Base-by-base conservation (phyloP, 306 rosid species). In the Quercus variabilis region DNA sequence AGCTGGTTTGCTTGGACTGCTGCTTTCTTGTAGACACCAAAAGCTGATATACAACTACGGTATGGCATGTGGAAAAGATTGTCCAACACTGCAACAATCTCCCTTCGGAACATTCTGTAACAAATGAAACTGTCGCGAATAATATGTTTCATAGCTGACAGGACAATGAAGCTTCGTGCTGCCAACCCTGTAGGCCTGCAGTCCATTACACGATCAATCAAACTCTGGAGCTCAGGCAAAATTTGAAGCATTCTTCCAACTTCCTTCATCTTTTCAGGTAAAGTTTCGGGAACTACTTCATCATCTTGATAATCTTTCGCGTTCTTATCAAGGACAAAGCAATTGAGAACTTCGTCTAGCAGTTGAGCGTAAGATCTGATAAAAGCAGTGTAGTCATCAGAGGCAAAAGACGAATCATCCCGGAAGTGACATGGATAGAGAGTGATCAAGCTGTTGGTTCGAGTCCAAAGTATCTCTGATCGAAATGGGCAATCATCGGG, bases 31-130 rank as follows among this genome's bases (percentile, higher is more conserved):
- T 89, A 89, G 25, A 91, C 82, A 3, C 70, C 81, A 25, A 92
- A 89, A 5, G 97, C 91, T 2, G 85, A 79, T 20, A 79, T 31
- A 52, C 87, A 75, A 70, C 86, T 88, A 28, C 82, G 30, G 35
- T 89, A 82, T 20, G 98, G 97, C 85, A 91, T 75, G 43, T 87
- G 86, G 60, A 92, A 81, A 12, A 92, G 87, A 68, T 87, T 87
- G 25, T 94, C 97, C 77, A 91, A 69, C 65, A 91, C 90, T 25
- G 56, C 63, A 0, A 69, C 79, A 1, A 94, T 85, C 5, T 92
- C 88, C 19, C 19, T 67, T 14, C 86, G 69, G 63, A 91, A 80
- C 18, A 43, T 83, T 1, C 46, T 82, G 83, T 88, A 89, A 28
- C 86, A 92, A 64, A 20, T 15, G 41, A 92, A 89, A 74, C 94